A percentile compares a stretch with the other conserved stretches of the same genome.
These are phyloP conservation scores for Mycena amicta DNA, from an alignment of 768 basidiomycete species.

Conservation along the genomic window DNA sequence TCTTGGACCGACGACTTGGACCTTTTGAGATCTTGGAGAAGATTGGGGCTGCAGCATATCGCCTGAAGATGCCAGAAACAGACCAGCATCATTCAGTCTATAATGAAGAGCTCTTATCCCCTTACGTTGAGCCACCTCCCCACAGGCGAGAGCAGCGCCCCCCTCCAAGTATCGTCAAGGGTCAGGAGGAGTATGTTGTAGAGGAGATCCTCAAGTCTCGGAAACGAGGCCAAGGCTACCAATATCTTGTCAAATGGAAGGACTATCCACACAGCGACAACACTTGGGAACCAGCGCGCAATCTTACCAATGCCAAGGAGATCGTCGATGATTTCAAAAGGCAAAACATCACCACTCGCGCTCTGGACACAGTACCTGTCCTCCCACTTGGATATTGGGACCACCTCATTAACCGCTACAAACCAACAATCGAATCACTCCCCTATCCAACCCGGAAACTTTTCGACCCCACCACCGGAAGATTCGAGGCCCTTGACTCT, in stretches of 20 bases:
- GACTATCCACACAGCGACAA: conserved; percentile 11
- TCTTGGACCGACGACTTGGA: conserved; percentile 20
- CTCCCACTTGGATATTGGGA: no score
- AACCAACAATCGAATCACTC: background rate
- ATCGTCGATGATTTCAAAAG: conserved; percentile 16
- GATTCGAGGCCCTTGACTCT: background rate
- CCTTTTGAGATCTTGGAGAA: conserved; percentile 29
- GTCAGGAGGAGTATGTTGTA: no score
- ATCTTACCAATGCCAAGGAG: conserved; percentile 6
- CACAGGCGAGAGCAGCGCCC: no score
- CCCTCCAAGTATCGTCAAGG: no score
- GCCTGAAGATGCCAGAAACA: conserved; percentile 26
- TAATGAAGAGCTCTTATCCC: conserved; percentile 18
- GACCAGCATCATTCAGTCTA: conserved; percentile 29
- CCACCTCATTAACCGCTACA: no score
- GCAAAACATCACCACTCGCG: background rate
- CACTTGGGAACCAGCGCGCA: conserved; percentile 23
- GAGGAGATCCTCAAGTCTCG: no score
- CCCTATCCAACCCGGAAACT: conserved; percentile 6
- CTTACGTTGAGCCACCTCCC: conserved; percentile 14
- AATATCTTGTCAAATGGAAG: conserved; percentile 33
- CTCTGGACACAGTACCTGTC: no score
- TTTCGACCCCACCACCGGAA: background rate
- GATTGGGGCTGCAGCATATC: conserved; percentile 24
- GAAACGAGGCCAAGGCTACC: background rate